A percentile compares a stretch with the other conserved stretches of the same genome.
phyloP scores from a whole-genome alignment of 306 rosid species.

The Carpinus fangiana region DNA sequence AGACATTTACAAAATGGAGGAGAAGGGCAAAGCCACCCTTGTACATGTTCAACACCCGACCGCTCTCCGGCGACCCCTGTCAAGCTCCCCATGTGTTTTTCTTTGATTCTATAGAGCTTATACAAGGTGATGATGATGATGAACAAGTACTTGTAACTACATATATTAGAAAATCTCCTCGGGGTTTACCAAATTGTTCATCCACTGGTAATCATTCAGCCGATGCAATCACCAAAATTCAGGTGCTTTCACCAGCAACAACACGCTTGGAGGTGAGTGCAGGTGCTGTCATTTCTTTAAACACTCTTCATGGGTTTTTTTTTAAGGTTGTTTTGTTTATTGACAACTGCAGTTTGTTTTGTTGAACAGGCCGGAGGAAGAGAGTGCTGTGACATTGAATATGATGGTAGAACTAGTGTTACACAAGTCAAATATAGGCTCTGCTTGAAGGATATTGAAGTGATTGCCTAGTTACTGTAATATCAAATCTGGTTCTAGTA shows the following conservation, averaged over 20 bases:
- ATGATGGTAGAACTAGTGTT: no score
- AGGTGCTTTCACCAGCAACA: conserved; percentile 33
- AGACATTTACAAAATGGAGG: conserved; percentile 45
- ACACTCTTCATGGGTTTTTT: no score
- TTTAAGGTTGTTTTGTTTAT: no score
- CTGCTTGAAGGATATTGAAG: no score
- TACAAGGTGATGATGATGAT: neutral
- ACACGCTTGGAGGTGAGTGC: conserved; percentile 26
- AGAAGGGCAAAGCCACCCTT: conserved; percentile 21
- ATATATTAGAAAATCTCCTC: conserved; percentile 27
- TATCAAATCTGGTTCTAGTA: no score
- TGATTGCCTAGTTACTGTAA: no score
- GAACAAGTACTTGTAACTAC: conserved; percentile 19
- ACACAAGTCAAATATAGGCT: no score
- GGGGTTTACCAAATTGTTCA: conserved; percentile 37
- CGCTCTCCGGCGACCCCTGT: conserved; percentile 33
- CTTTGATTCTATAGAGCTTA: conserved; percentile 26
- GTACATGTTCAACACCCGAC: conserved; percentile 49
- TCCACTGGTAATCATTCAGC: conserved; percentile 41
- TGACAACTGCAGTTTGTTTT: no score
- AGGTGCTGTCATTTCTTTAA: neutral
- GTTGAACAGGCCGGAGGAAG: no score
- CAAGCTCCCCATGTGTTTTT: conserved; percentile 49
- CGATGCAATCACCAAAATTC: conserved; percentile 34
- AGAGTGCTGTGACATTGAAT: no score